A percentile compares a stretch with the other conserved stretches of the same genome.
phyloP scores from a whole-genome alignment of 202 grass and related monocot species.

The Cymbopogon flexuosus region DNA sequence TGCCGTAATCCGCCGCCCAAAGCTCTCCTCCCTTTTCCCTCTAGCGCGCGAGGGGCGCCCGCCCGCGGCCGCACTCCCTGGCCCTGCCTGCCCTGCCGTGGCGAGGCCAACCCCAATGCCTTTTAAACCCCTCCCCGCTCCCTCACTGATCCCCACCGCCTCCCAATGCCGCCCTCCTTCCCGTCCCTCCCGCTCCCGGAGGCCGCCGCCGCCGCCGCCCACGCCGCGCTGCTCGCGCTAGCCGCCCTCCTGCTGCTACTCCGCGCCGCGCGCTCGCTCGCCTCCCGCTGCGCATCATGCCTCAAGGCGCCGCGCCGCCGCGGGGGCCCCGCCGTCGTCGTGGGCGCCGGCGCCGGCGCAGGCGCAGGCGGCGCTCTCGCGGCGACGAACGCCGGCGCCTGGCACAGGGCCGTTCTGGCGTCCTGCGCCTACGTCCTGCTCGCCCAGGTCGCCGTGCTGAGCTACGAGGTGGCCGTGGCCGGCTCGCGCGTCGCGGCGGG shows the following conservation, averaged over 20 bases:
- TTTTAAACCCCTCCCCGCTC: conserved; percentile 47
- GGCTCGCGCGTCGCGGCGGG: conserved; percentile 4
- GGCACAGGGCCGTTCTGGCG: conserved; percentile 42
- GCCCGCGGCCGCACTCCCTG: neutral
- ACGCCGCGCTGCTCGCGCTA: conserved; percentile 48
- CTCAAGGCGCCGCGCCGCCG: conserved; percentile 37
- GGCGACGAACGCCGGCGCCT: neutral
- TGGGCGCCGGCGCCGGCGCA: neutral
- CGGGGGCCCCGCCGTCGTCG: neutral
- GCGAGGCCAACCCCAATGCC: conserved; percentile 42
- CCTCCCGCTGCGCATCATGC: conserved; percentile 42
- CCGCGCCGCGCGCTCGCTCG: conserved; percentile 38
- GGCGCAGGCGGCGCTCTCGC: neutral
- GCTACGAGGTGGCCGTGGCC: conserved; percentile 41
- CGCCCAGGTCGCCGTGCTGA: conserved; percentile 44
- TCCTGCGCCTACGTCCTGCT: conserved; percentile 51
- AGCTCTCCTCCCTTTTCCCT: neutral
- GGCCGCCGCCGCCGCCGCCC: conserved; percentile 46
- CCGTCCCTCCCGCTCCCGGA: conserved; percentile 38
- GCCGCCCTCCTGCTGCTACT: conserved; percentile 53
- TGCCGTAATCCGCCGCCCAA: conserved; percentile 47
- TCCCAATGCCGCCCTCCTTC: conserved; percentile 35
- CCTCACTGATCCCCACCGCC: conserved; percentile 36
- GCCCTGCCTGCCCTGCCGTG: conserved; percentile 36
- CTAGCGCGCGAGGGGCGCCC: neutral